A percentile compares a stretch with the other conserved stretches of the same genome.
phyloP scores from a whole-genome alignment of 148 eudicot species.

The Cornus suecica region DNA sequence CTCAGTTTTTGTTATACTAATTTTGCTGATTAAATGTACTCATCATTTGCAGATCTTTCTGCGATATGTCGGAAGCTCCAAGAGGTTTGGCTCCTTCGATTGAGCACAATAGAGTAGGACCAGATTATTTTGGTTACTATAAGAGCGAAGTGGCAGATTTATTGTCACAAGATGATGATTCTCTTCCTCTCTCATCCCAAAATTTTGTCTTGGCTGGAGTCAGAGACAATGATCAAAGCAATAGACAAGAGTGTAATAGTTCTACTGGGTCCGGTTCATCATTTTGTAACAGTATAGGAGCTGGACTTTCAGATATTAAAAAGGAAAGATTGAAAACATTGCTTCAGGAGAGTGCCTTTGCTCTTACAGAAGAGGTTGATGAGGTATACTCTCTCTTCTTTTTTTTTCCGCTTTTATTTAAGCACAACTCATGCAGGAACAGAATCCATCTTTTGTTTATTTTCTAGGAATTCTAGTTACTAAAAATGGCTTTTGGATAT shows the following conservation, averaged over 20 bases:
- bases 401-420: too few species aligned
- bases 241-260: slow-evolving; percentile 10
- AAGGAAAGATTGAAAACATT: slow-evolving; percentile 51
- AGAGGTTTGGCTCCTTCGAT: slow-evolving; percentile 24
- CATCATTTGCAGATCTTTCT: slow-evolving; percentile 9
- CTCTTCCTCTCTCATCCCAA: slow-evolving; percentile 24
- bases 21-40: slow-evolving; percentile 4
- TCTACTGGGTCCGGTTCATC: slow-evolving; percentile 23
- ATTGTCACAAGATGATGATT: slow-evolving; percentile 38
- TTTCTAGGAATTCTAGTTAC: background rate
- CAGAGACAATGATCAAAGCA: slow-evolving; percentile 10
- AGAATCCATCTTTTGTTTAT: background rate
- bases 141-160: slow-evolving; percentile 38
- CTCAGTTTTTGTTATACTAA: background rate
- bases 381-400: slow-evolving; percentile 41
- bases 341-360: slow-evolving; percentile 45
- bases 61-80: slow-evolving; percentile 39
- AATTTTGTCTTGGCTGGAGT: slow-evolving; percentile 18
- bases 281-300: slow-evolving; percentile 41
- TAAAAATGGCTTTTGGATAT: background rate
- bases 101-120: slow-evolving; percentile 32
- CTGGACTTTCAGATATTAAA: slow-evolving; percentile 37
- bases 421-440: background rate
- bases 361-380: slow-evolving; percentile 59
- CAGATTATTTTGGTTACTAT: slow-evolving; percentile 62